Conservation (phyloP, 306 rosid species). For the Cucumis melo region DNA sequence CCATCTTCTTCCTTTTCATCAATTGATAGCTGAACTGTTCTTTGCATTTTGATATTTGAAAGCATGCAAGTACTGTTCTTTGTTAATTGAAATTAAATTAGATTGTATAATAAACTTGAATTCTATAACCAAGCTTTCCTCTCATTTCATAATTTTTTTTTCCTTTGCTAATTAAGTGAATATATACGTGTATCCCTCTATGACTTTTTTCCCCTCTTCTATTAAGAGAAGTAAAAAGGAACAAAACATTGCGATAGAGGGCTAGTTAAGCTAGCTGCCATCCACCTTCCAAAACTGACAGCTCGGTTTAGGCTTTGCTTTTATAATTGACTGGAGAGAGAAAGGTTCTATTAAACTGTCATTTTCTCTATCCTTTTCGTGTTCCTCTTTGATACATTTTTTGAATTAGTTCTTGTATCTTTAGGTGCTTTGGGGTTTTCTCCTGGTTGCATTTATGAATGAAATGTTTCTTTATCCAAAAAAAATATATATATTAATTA, state of each 20-base stretch:
- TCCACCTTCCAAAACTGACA: not conserved
- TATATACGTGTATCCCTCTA: not conserved
- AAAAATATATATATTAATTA: too few species aligned
- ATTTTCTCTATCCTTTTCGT: not conserved
- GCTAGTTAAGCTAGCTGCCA: not conserved
- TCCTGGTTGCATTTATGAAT: too few species aligned
- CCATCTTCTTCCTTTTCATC: not conserved
- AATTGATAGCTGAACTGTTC: not conserved
- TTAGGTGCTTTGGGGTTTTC: too few species aligned
- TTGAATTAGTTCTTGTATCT: too few species aligned
- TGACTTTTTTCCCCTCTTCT: not conserved
- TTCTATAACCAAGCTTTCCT: not conserved
- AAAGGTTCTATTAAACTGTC: not conserved
- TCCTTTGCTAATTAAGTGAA: not conserved
- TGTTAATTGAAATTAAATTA: not conserved
- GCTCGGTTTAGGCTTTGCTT: not conserved
- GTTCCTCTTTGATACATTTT: too few species aligned
- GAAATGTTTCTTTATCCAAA: too few species aligned
- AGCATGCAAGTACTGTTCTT: not conserved
- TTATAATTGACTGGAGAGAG: not conserved
- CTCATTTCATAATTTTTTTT: not conserved
- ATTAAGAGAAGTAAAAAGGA: not conserved
- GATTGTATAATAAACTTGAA: not conserved
- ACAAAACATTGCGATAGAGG: not conserved
- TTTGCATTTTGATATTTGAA: not conserved